phyloP scores from a whole-genome alignment of 306 rosid species.

The Acmispon strigosus region DNA sequence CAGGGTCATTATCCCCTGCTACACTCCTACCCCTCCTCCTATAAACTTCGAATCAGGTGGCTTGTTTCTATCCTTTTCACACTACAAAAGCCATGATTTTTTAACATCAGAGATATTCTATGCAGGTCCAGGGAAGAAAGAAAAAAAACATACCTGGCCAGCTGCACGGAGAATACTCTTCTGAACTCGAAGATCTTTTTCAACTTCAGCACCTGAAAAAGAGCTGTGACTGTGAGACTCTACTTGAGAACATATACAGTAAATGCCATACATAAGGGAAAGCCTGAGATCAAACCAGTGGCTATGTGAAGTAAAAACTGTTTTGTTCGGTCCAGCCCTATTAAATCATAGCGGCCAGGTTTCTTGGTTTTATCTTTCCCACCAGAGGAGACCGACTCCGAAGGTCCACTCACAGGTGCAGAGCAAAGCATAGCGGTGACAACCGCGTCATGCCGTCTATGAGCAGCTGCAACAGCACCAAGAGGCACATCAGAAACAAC shows the following conservation, averaged over 20 bases:
- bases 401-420: constrained; percentile 81
- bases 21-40: too few relatives aligned
- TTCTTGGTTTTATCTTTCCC: constrained; percentile 94
- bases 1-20: too few relatives aligned
- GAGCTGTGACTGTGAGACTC: constrained; percentile 20
- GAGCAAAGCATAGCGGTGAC: constrained; percentile 93
- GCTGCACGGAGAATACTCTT: constrained; percentile 78
- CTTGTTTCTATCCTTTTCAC: too few relatives aligned
- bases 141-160: constrained; percentile 57
- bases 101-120: neutral
- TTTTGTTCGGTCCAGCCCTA: constrained; percentile 86
- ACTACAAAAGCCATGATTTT: neutral
- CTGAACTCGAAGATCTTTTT: constrained; percentile 82
- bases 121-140: neutral
- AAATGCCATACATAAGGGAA: neutral
- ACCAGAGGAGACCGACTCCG: constrained; percentile 73
- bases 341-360: constrained; percentile 63
- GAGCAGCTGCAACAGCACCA: constrained; percentile 95
- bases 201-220: constrained; percentile 71
- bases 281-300: constrained; percentile 50
- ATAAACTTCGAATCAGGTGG: too few relatives aligned
- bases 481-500: constrained; percentile 93
- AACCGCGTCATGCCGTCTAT: constrained; percentile 87
- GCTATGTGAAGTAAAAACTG: constrained; percentile 86
- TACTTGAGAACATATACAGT: constrained; percentile 14